Evolutionary conservation across 2,329 filamentous ascomycete genomes (phyloP).

Genomic region (Sporothrix pseudoabietina): DNA sequence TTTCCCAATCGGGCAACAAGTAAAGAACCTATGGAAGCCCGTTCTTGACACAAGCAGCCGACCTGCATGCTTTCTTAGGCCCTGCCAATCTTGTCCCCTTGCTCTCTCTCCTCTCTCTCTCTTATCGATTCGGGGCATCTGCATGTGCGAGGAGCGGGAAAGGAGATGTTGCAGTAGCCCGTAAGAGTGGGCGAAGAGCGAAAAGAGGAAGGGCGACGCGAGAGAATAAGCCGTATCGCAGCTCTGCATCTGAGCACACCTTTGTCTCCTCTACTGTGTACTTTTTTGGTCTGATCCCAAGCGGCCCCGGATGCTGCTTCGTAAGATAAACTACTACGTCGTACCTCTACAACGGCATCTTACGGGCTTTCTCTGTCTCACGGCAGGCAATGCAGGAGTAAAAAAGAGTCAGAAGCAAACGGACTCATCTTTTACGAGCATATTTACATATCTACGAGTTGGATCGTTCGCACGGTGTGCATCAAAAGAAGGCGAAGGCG

Average conservation of each 20-base stretch:
- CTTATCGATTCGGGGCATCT: neutral
- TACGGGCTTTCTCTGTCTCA: neutral
- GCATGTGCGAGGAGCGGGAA: constrained; percentile 5
- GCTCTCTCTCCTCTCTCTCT: neutral
- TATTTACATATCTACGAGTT: neutral
- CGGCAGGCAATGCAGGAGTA: neutral
- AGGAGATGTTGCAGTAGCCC: neutral
- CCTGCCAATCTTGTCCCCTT: neutral
- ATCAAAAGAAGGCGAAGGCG: neutral
- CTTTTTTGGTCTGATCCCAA: neutral
- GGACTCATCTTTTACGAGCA: neutral
- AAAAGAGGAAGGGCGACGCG: neutral
- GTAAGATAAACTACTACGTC: no score
- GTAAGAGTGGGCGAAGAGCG: neutral
- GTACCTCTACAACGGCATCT: no score
- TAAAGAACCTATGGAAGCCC: constrained; percentile 7
- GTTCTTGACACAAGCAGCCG: constrained; percentile 13
- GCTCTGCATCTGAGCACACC: neutral
- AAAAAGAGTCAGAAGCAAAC: neutral
- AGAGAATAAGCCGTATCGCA: constrained; percentile 12
- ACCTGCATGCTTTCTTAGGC: neutral
- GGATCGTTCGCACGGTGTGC: constrained; percentile 6
- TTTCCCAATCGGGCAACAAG: constrained; percentile 26
- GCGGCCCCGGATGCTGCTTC: neutral
- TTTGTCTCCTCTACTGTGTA: neutral